A percentile compares a stretch with the other conserved stretches of the same genome.
These are phyloP conservation scores for Fraxinus cuspidata DNA, from an alignment of 257 asterid genomes.

Conservation along the genomic window DNA sequence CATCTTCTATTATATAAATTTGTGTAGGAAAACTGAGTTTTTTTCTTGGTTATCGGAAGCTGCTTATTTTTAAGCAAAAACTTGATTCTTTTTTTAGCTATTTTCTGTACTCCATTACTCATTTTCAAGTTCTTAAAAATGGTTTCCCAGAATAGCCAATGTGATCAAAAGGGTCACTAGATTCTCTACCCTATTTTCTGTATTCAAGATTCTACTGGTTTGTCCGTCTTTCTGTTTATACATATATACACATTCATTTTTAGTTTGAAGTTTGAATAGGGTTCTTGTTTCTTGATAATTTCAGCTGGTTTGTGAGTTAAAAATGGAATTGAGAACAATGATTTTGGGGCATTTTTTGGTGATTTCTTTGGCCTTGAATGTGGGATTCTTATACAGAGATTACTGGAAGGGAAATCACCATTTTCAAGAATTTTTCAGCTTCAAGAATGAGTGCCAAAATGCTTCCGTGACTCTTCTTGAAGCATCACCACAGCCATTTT, in stretches of 20 bases:
- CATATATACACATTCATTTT: neutral
- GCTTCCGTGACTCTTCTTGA: conserved; percentile 39
- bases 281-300: conserved; percentile 13
- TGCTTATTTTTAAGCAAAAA: neutral
- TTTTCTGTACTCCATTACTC: neutral
- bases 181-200: conserved; percentile 14
- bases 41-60: neutral
- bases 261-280: neutral
- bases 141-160: conserved; percentile 22
- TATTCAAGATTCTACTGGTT: conserved; percentile 27
- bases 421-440: conserved; percentile 34
- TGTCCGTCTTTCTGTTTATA: neutral
- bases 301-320: neutral
- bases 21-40: conserved; percentile 9
- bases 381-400: conserved; percentile 53
- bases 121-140: conserved; percentile 7
- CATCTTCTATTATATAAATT: neutral
- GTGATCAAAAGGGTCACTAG: conserved; percentile 24
- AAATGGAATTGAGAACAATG: conserved; percentile 40
- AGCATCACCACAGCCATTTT: conserved; percentile 23
- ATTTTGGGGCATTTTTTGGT: conserved; percentile 55
- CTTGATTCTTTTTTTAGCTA: conserved; percentile 6
- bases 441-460: conserved; percentile 36
- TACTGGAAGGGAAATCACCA: conserved; percentile 41
- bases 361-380: conserved; percentile 53